Evolutionary conservation across 768 basidiomycete species (phyloP), one percentile per base, ranked within the genome.

Genomic region (Lanmaoa pseudosensibilis): DNA sequence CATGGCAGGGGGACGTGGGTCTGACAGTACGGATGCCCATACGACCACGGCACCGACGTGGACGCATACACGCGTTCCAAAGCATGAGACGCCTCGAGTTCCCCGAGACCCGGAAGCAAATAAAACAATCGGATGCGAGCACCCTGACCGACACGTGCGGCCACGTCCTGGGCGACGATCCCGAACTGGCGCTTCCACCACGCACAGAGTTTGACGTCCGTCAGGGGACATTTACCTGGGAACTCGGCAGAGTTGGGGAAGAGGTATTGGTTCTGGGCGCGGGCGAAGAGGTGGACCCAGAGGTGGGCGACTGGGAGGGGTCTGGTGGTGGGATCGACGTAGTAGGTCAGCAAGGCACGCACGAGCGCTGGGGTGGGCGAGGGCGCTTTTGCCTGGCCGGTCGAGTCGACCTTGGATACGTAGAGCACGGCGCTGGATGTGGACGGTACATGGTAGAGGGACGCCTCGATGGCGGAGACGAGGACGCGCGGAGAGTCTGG

Each of bases 381-480:
- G 0, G 86, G 88, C 5, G 71, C 59, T 27, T 65, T 69, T 10
- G 78, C 81, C 69, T 94, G 86, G 0, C 95, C 95, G 1, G 95
- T 92, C 12, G 94, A 86, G 70, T 99, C 97, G 51, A 97, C 86
- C 74, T 99, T 99, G 47, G 92, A 91, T 50, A 99, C 79, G 71
- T 98, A 97, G 33, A 98, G 72, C 34, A 98, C 80, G 4, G 84
- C 84, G 53, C 82, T 82, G 2, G 78, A 77, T 2, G 90, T 87
- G 5, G 82, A 61, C 3, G 92, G 88, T 48, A 95, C 67, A 46
- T 82, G 81, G 78, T 92, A 95, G 27, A 94, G 71, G 38, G 73
- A 79, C 0, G 84, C 89, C 69, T 95, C 92, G 56, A 97, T 79
- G n/a, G 83, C 94, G 4, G 86, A 79, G 33, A 92, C 85, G 50